Base-by-base conservation (phyloP, 768 basidiomycete genomes). In the Agaricus bisporus region DNA sequence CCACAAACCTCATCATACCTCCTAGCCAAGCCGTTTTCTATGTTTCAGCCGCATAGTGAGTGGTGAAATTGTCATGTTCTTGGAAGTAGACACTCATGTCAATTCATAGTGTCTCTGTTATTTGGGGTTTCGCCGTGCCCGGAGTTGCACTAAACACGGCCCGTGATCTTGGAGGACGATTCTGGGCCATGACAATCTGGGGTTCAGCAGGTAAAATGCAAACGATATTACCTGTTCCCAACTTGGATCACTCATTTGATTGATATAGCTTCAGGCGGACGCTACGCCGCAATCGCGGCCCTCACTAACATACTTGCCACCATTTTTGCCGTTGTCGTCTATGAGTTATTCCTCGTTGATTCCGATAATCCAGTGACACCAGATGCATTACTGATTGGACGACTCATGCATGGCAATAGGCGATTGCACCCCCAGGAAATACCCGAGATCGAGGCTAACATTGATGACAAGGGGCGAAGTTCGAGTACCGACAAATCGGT, bases 231-330 rank as follows among this genome's bases (percentile, higher is more conserved):
- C 22, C 22, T 22, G 2, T 57, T 47, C 15, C 2, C 6, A 32
- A 26, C 5, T 29, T 48, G 20, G 48, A 36, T 46, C 18, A 43
- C 32, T 41, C 32, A 51, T 2, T 20, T 49, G 44, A 39, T 56
- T 26, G 9, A 47, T 12, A 25, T 45, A 73, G 82, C 81, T 28
- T 64, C 66, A 28, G 84, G 83, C 37, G 78, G 76, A 15, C 57
- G 61, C 5, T 87, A 86, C 60, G 76, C 80, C 1, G 86, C 83
- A 9, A 76, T 86, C 47, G 63, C 84, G 1, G 80, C 85, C 2
- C 73, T 86, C 29, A 80, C 80, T 4, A 86, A 83, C 58, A 82
- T 86, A 59, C 82, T 82, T 3, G 82, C 83, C 2, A 86, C 77
- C 12, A 48, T 85, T 26, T 65, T 83, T 45, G 82, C 74, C 14